A percentile compares a stretch with the other conserved stretches of the same genome.
These are phyloP conservation scores for Hydnomerulius pinastri DNA, from an alignment of 768 basidiomycete species.

Conservation along the genomic window DNA sequence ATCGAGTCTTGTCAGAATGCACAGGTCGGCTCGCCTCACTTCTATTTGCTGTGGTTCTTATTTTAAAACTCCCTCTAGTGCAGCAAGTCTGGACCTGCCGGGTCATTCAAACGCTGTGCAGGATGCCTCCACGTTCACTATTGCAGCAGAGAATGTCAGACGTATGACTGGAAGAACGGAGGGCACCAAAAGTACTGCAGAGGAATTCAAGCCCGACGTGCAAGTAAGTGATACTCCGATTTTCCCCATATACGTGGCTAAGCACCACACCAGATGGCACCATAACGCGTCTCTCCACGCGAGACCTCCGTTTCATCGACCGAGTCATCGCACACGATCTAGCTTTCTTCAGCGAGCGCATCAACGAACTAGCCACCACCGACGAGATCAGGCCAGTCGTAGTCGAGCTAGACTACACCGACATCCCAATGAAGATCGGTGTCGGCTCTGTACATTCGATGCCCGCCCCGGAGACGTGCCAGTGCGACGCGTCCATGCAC, in stretches of 20 bases:
- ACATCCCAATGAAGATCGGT: conserved; percentile 15
- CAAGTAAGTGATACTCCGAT: conserved; percentile 17
- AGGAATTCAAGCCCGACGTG: conserved; percentile 27
- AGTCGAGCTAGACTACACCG: conserved; percentile 28
- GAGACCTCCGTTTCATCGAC: conserved; percentile 27
- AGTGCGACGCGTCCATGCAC: conserved; percentile 20
- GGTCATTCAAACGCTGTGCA: conserved; percentile 27
- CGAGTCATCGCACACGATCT: conserved; percentile 23
- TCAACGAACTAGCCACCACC: conserved; percentile 12
- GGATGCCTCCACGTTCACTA: conserved; percentile 33
- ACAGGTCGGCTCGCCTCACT: conserved; percentile 14
- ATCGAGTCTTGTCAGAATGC: conserved; percentile 27
- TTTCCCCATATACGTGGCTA: neutral
- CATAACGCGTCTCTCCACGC: conserved; percentile 19
- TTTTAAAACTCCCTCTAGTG: conserved; percentile 19
- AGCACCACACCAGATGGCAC: conserved; percentile 19
- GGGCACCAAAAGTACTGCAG: conserved; percentile 26
- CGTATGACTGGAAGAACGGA: conserved; percentile 31
- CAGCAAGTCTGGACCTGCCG: conserved; percentile 23
- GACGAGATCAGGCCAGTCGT: conserved; percentile 16
- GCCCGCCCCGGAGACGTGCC: conserved; percentile 17
- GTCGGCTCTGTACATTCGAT: conserved; percentile 17
- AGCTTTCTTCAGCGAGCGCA: conserved; percentile 12
- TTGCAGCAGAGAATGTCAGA: conserved; percentile 33
- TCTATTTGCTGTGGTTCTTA: neutral